These are phyloP conservation scores for Aspergillus aculeatinus DNA, from an alignment of 2,329 filamentous ascomycete genomes.

Conservation along the genomic window DNA sequence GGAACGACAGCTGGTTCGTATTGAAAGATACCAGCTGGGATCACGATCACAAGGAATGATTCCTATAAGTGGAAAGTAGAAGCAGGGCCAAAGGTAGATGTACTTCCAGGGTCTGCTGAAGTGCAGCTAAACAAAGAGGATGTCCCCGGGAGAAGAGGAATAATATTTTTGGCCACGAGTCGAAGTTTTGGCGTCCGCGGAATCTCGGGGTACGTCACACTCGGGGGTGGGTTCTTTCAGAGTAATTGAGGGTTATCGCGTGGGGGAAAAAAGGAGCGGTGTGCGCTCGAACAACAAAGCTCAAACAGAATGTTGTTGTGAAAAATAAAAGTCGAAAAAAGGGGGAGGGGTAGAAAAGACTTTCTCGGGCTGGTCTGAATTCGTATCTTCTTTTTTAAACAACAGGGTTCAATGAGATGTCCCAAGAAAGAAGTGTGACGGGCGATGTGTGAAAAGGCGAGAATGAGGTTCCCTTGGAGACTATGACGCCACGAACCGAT, in stretches of 20 bases:
- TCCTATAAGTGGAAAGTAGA: neutral
- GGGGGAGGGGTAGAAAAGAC: neutral
- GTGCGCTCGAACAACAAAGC: neutral
- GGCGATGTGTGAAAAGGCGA: neutral
- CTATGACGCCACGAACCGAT: slow-evolving; percentile 11
- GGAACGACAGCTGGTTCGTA: neutral
- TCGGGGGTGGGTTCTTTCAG: neutral
- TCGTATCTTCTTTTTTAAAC: neutral
- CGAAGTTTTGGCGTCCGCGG: neutral
- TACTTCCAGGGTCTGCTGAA: neutral
- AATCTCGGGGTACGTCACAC: neutral
- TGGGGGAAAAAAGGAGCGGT: neutral
- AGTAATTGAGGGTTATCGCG: neutral
- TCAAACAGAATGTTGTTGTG: neutral
- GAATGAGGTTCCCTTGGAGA: slow-evolving; percentile 11
- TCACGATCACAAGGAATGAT: neutral
- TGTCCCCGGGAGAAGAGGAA: neutral
- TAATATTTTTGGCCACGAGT: slow-evolving; percentile 3
- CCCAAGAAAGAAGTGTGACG: neutral
- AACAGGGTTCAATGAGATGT: neutral
- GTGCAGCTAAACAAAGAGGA: slow-evolving; percentile 2
- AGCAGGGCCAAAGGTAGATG: neutral
- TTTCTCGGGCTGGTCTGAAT: neutral
- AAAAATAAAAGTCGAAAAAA: neutral
- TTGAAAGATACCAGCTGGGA: neutral